Conservation (phyloP, 2,329 filamentous ascomycete species). For the Fusarium avenaceum region DNA sequence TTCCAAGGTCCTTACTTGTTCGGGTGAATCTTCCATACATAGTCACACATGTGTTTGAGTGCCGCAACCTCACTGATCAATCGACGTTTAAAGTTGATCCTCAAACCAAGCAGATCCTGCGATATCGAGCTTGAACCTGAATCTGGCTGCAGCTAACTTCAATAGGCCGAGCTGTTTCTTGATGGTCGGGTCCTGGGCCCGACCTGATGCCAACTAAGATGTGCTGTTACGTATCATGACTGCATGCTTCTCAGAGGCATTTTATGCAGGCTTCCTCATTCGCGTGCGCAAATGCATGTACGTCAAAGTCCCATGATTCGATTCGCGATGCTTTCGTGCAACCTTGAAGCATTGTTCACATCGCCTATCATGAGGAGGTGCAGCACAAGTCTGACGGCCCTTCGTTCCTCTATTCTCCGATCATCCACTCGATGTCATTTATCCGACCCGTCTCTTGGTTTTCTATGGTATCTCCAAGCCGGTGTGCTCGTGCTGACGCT, state of each 20-base stretch:
- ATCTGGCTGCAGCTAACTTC: constrained; percentile 34
- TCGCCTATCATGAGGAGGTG: constrained; percentile 23
- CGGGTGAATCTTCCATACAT: constrained; percentile 36
- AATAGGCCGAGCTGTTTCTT: constrained; percentile 33
- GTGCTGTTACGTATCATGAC: constrained; percentile 47
- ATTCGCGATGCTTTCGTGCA: constrained; percentile 41
- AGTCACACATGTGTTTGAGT: constrained; percentile 29
- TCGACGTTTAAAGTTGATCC: constrained; percentile 28
- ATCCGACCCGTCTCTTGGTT: constrained; percentile 15
- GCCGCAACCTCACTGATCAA: constrained; percentile 17
- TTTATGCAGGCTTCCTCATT: constrained; percentile 47
- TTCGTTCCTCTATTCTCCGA: constrained; percentile 17
- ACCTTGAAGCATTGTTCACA: constrained; percentile 31
- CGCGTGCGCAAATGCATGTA: constrained; percentile 41
- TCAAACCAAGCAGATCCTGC: constrained; percentile 26
- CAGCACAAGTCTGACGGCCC: constrained; percentile 29
- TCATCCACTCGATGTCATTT: constrained; percentile 2
- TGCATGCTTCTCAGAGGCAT: constrained; percentile 47
- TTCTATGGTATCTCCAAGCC: constrained; percentile 8
- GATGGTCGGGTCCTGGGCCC: constrained; percentile 33
- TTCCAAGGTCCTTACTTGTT: constrained; percentile 33
- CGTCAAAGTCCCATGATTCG: constrained; percentile 35
- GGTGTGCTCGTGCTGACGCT: constrained; percentile 17
- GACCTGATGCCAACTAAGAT: constrained; percentile 37
- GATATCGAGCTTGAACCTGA: constrained; percentile 22